Conservation (phyloP, 352 stramenopile genomes). For the Globisporangium emineosum region DNA sequence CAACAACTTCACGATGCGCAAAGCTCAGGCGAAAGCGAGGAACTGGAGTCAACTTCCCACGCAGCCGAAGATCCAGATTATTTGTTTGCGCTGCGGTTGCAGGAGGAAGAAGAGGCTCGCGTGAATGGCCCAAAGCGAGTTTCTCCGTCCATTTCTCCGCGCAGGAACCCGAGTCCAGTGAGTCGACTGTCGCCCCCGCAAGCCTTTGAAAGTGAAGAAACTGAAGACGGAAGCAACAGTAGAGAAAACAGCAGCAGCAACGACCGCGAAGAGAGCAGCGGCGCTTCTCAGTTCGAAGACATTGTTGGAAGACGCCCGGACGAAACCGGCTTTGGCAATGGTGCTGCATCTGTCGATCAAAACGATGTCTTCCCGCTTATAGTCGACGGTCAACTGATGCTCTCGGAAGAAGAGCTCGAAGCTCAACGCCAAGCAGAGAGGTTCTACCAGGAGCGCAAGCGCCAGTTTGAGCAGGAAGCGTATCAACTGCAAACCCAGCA, state of each 20-base stretch:
- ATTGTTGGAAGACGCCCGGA: background rate
- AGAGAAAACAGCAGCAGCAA: background rate
- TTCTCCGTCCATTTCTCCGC: conserved; percentile 13
- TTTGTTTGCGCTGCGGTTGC: conserved; percentile 63
- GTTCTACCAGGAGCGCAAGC: conserved; percentile 77
- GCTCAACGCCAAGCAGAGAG: conserved; percentile 61
- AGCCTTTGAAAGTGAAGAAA: conserved; percentile 9
- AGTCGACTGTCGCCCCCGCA: background rate
- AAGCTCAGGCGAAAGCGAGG: background rate
- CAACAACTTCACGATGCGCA: background rate
- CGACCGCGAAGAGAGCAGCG: conserved; percentile 4
- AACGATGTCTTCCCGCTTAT: conserved; percentile 40
- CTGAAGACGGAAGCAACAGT: background rate
- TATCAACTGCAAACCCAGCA: conserved; percentile 37
- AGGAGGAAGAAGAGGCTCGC: conserved; percentile 72
- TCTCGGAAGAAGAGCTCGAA: conserved; percentile 65
- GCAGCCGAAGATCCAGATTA: conserved; percentile 57
- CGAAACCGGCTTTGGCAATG: background rate
- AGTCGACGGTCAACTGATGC: conserved; percentile 48
- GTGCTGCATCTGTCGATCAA: conserved; percentile 15
- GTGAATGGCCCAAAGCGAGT: conserved; percentile 13
- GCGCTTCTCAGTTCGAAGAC: conserved; percentile 3
- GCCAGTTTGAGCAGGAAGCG: conserved; percentile 39
- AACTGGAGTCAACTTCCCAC: conserved; percentile 2
- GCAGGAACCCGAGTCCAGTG: conserved; percentile 22